These are phyloP conservation scores for Daldinia bambusicola DNA, from an alignment of 495 filamentous ascomycete genomes.

Conservation along the genomic window DNA sequence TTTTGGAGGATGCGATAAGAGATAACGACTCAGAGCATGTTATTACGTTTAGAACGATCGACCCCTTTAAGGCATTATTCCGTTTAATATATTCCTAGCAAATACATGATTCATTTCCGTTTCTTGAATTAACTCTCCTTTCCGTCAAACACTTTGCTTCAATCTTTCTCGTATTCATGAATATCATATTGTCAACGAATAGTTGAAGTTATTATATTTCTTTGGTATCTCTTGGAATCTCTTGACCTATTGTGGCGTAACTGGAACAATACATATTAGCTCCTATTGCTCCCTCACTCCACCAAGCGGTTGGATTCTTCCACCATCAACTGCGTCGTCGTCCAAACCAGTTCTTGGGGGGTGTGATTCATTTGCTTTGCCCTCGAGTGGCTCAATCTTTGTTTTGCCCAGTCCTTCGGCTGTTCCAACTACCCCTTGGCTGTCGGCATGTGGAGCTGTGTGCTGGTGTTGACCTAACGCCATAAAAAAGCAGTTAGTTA, in stretches of 20 bases:
- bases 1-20: conserved; percentile 9
- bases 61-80: background rate
- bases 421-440: conserved; percentile 29
- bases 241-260: too few species aligned
- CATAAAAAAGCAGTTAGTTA: background rate
- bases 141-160: too few species aligned
- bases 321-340: conserved; percentile 19
- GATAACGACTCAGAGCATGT: background rate
- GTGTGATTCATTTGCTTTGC: conserved; percentile 2
- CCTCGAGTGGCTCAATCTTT: conserved; percentile 19
- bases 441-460: conserved; percentile 28
- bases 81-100: too few species aligned
- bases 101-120: background rate
- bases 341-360: conserved; percentile 26
- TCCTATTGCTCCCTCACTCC: conserved; percentile 9
- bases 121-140: background rate
- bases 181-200: too few species aligned
- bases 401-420: conserved; percentile 11
- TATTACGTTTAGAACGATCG: background rate
- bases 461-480: conserved; percentile 27
- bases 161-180: too few species aligned
- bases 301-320: conserved; percentile 25
- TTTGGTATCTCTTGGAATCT: too few species aligned
- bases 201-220: too few species aligned
- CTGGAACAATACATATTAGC: too few species aligned